phyloP scores from a whole-genome alignment of 139 green algal species.

The Choricystis sp. region DNA sequence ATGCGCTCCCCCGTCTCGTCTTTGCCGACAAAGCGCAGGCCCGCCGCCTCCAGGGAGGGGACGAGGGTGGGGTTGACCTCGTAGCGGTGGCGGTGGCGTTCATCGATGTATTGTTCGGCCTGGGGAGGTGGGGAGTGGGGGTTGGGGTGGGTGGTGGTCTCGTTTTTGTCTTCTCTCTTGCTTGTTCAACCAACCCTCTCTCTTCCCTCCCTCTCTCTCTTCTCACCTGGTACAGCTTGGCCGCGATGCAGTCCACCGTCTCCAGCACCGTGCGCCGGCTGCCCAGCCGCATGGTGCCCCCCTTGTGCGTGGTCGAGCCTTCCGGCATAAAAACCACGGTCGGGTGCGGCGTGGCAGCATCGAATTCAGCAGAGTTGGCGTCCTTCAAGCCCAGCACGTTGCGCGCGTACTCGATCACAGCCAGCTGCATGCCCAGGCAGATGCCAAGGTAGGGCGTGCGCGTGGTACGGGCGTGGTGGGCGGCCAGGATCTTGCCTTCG shows the following conservation, averaged over 20 bases:
- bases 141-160: background rate
- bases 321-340: conserved; percentile 98
- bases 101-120: conserved; percentile 62
- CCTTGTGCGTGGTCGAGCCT: conserved; percentile 74
- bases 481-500: conserved; percentile 87
- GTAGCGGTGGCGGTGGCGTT: conserved; percentile 92
- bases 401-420: conserved; percentile 95
- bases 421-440: conserved; percentile 96
- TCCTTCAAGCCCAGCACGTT: conserved; percentile 65
- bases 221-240: conserved; percentile 93
- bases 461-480: conserved; percentile 65
- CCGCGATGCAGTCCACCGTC: conserved; percentile 71
- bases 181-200: background rate
- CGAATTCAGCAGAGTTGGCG: conserved; percentile 85
- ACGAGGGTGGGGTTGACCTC: conserved; percentile 93
- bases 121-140: too few species aligned
- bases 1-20: conserved; percentile 86
- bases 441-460: conserved; percentile 90
- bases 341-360: conserved; percentile 49
- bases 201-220: background rate
- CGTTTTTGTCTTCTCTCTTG: background rate
- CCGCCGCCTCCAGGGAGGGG: conserved; percentile 59
- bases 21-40: conserved; percentile 78
- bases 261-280: conserved; percentile 69
- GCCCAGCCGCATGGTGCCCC: conserved; percentile 97